A percentile compares a stretch with the other conserved stretches of the same genome.
Conservation (phyloP, 768 basidiomycete genomes). For the Rubroboletus pulcherrimus region DNA sequence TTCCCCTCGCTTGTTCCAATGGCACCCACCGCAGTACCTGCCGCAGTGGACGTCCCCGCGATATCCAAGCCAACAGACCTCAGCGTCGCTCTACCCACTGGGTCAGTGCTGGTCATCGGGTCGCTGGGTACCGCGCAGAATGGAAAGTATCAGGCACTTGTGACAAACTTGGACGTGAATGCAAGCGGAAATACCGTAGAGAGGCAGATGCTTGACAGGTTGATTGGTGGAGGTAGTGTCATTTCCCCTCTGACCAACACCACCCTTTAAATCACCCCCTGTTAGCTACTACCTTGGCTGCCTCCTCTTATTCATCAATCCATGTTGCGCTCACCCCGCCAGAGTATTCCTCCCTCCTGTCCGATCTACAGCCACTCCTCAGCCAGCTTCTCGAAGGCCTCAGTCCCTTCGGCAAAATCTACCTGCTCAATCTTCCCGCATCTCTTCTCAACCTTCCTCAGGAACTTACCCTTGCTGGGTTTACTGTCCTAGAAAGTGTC, state of each 20-base stretch:
- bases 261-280: neutral
- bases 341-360: constrained; percentile 58
- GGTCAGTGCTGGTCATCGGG: constrained; percentile 67
- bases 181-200: constrained; percentile 48
- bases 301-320: constrained; percentile 58
- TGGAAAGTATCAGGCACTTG: constrained; percentile 71
- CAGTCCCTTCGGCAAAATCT: constrained; percentile 63
- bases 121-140: constrained; percentile 75
- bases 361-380: constrained; percentile 54
- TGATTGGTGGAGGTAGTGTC: constrained; percentile 69
- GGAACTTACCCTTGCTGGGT: constrained; percentile 64
- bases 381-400: constrained; percentile 58
- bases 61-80: constrained; percentile 18
- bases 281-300: constrained; percentile 54
- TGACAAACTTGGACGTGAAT: constrained; percentile 54
- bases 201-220: constrained; percentile 76
- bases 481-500: constrained; percentile 48
- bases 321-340: constrained; percentile 60
- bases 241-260: neutral
- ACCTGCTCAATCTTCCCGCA: constrained; percentile 53
- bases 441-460: constrained; percentile 45
- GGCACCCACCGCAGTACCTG: constrained; percentile 59
- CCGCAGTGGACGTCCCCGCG: constrained; percentile 14
- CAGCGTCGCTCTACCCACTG: constrained; percentile 32
- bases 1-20: constrained; percentile 31